phyloP scores from a whole-genome alignment of 2,329 filamentous ascomycete species.

The Ilyonectria destructans region DNA sequence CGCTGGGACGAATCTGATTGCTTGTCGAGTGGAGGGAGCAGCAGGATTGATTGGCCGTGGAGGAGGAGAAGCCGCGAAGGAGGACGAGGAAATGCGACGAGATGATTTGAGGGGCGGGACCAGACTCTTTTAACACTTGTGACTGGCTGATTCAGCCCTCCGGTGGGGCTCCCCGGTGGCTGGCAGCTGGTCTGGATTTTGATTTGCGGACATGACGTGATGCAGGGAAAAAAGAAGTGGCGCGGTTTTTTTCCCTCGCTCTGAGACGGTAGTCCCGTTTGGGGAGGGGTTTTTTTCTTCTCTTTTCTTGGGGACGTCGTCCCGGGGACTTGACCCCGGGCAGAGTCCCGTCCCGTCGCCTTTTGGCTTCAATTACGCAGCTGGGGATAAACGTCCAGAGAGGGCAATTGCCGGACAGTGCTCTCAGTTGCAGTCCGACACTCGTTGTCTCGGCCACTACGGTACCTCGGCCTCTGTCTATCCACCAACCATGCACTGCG shows the following conservation, averaged over 20 bases:
- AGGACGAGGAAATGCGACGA: slow-evolving; percentile 64
- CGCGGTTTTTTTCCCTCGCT: slow-evolving; percentile 32
- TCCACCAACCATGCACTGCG: neutral
- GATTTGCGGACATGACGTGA: slow-evolving; percentile 54
- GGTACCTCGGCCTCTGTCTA: slow-evolving; percentile 3
- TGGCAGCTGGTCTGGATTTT: slow-evolving; percentile 46
- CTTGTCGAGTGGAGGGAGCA: slow-evolving; percentile 57
- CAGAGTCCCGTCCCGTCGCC: neutral
- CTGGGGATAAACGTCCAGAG: neutral
- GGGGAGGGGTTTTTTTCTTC: slow-evolving; percentile 2
- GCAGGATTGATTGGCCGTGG: slow-evolving; percentile 65
- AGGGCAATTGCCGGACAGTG: neutral
- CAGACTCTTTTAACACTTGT: slow-evolving; percentile 62
- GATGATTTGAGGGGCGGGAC: slow-evolving; percentile 69
- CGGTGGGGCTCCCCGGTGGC: slow-evolving; percentile 54
- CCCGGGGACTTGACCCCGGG: neutral
- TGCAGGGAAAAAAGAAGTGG: slow-evolving; percentile 47
- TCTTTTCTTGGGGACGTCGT: slow-evolving; percentile 3
- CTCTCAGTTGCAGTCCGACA: neutral
- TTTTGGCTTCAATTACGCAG: neutral
- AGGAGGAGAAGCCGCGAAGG: slow-evolving; percentile 56
- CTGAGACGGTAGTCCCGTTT: slow-evolving; percentile 23
- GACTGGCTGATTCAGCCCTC: slow-evolving; percentile 67
- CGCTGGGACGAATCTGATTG: slow-evolving; percentile 53
- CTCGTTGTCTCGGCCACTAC: neutral